Evolutionary conservation across 2,329 filamentous ascomycete genomes (phyloP).

Genomic region (Penicillium sp.): DNA sequence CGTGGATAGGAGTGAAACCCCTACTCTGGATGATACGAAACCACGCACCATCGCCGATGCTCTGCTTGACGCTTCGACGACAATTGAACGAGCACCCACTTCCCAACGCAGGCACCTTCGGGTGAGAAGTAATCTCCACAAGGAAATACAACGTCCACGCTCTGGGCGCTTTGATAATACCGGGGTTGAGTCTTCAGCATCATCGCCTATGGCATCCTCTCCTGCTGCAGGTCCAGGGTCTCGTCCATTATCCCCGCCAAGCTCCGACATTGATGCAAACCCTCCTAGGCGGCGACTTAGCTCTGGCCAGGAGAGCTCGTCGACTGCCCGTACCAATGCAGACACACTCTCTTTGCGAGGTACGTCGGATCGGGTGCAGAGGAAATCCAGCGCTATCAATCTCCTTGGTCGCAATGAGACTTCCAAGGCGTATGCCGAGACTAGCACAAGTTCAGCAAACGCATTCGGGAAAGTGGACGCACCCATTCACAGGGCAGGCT

Average conservation of each 20-base stretch:
- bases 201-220: constrained; percentile 44
- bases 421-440: constrained; percentile 67
- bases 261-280: constrained; percentile 39
- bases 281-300: constrained; percentile 31
- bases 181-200: constrained; percentile 31
- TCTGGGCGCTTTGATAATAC: constrained; percentile 28
- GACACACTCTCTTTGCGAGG: constrained; percentile 36
- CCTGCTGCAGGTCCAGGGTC: constrained; percentile 36
- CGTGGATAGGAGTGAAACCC: constrained; percentile 32
- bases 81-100: constrained; percentile 69
- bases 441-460: constrained; percentile 65
- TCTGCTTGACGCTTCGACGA: constrained; percentile 86
- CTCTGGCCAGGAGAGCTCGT: constrained; percentile 35
- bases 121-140: constrained; percentile 46
- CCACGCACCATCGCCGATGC: constrained; percentile 88
- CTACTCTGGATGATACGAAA: constrained; percentile 41
- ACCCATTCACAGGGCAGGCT: constrained; percentile 45
- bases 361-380: constrained; percentile 32
- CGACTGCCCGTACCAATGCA: constrained; percentile 33
- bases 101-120: constrained; percentile 49
- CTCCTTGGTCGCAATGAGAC: constrained; percentile 63
- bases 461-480: constrained; percentile 68
- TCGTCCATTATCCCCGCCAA: constrained; percentile 38
- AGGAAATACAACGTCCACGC: constrained; percentile 29
- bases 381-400: constrained; percentile 61